Percentiles rank a stretch among this genome's conserved stretches.
Conservation (phyloP, 108 stramenopile species). For the Pseudonitzschia multiseries region DNA sequence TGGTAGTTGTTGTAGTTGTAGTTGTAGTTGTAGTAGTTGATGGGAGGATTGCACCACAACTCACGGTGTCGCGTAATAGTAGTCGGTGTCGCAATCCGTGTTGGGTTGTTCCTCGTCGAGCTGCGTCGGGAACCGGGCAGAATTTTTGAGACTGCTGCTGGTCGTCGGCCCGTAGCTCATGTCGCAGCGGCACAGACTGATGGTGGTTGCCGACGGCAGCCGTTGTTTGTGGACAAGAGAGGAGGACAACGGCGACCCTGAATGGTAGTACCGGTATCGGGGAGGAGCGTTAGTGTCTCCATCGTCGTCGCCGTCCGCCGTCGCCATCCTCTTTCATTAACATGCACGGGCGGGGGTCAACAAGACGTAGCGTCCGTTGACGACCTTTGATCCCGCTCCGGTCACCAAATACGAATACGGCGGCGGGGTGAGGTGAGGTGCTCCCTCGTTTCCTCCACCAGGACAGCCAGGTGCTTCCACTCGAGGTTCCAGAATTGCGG, state of each 20-base stretch:
- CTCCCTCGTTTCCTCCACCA: slow-evolving; percentile 40
- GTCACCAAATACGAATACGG: slow-evolving; percentile 48
- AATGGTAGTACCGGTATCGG: too few relatives aligned
- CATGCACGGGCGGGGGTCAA: slow-evolving; percentile 12
- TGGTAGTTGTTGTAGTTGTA: not conserved
- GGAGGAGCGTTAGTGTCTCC: not conserved
- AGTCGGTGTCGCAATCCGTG: slow-evolving; percentile 90
- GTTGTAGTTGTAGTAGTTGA: too few relatives aligned
- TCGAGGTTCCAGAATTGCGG: slow-evolving; percentile 20
- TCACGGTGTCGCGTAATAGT: slow-evolving; percentile 54
- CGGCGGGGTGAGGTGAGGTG: slow-evolving; percentile 49
- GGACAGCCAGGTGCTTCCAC: slow-evolving; percentile 56
- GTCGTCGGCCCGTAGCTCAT: not conserved
- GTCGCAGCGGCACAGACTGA: not conserved
- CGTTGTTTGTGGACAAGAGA: not conserved
- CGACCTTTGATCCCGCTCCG: slow-evolving; percentile 53
- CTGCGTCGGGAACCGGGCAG: slow-evolving; percentile 82
- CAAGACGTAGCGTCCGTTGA: slow-evolving; percentile 68
- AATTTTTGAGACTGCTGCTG: not conserved
- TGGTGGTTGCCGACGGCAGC: not conserved
- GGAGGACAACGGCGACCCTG: too few relatives aligned
- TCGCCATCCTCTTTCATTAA: not conserved
- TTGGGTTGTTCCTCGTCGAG: slow-evolving; percentile 85
- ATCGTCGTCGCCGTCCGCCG: not conserved
- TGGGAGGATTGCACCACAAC: too few relatives aligned